A percentile compares a stretch with the other conserved stretches of the same genome.
Conservation (phyloP, 78 protist species). For the Bodo saltans region DNA sequence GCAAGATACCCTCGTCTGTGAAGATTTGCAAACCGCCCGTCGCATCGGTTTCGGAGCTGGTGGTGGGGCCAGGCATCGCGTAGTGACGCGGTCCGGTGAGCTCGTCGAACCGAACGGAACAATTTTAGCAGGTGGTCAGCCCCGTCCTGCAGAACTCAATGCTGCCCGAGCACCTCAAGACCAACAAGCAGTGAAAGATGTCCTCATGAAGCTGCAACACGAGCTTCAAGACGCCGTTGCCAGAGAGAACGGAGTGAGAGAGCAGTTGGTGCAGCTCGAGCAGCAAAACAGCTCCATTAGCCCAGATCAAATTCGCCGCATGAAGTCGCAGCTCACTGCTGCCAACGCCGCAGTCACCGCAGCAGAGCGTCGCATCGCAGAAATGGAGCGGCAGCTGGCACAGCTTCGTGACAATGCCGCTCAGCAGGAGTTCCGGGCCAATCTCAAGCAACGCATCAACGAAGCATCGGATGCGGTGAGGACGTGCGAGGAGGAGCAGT, state of each 20-base stretch:
- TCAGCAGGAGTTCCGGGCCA: no score
- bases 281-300: no score
- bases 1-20: constrained; percentile 89
- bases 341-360: no score
- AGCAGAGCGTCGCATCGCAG: no score
- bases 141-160: constrained; percentile 44
- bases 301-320: no score
- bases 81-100: constrained; percentile 93
- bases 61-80: constrained; percentile 63
- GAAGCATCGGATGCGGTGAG: not conserved
- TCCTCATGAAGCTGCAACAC: not conserved
- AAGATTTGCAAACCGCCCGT: constrained; percentile 34
- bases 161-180: not conserved
- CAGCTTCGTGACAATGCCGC: no score
- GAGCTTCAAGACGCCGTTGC: not conserved
- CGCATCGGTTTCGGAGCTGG: constrained; percentile 60
- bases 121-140: constrained; percentile 97
- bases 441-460: no score
- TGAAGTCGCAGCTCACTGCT: no score
- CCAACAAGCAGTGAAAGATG: not conserved
- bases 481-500: not conserved
- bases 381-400: no score
- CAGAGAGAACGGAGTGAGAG: not conserved
- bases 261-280: not conserved
- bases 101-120: constrained; percentile 93